Base-by-base conservation (phyloP, 805 yeast genomes). In the Hagleromyces aurorensis region DNA sequence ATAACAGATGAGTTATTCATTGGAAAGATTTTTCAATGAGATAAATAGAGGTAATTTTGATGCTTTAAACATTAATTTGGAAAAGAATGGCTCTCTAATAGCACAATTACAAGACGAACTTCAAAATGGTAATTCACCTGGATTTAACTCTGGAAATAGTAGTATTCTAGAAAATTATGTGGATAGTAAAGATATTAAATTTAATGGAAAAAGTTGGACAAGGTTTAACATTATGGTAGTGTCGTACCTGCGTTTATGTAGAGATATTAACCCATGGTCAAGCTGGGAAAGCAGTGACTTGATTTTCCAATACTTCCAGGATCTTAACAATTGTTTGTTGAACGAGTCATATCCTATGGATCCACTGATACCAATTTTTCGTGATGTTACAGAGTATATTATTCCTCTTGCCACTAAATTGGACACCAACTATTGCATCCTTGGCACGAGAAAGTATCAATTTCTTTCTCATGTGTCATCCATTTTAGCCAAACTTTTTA, bases 401-500 rank as follows among this genome's bases (percentile, higher is more conserved):
- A 57, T 50, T 59, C 49, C 50, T 6, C 27, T 52, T 15, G 49
- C 55, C 3, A 24, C 23, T 10, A 32, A 33, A 21, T 27, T 55
- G 15, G 60, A 56, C 32, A 30, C 28, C 2, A 36, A 46, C 15
- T 39, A 37, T 32, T 23, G 26, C 28, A 26, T 19, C 4, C 16
- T 40, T 10, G 46, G 42, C 8, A 38, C 45, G 3, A 38, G 40
- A 44, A 52, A 41, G 61, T 62, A 16, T 41, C 75, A 33, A 18
- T 53, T 53, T 19, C 47, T 65, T 20, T 59, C 70, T 5, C 68
- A 65, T 48, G 45, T 70, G 14, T 74, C 84, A 1, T 61, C 75
- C 4, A 53, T 72, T 2, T 56, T 78, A 11, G 58, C 79, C 28
- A 70, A 68, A 42, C 53, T 75, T 16, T 77, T 78, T 58, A 78